Base-by-base conservation (phyloP, 164 flowering plant species). In the Annona cherimola region DNA sequence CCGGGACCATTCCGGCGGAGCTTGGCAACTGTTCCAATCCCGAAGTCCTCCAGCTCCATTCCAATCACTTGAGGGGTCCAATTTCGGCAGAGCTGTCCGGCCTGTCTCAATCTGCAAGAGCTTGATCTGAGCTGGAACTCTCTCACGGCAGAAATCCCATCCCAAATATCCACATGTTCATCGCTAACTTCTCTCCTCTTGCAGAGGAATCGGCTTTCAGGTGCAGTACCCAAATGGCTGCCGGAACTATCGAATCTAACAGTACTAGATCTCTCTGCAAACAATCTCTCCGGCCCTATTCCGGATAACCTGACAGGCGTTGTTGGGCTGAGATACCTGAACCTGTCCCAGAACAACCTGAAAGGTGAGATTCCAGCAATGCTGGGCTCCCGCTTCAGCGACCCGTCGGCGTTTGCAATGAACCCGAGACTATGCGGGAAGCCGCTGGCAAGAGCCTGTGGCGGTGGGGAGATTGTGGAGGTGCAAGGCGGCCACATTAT, bases 81-180 rank as follows among this genome's bases (percentile, higher is more conserved):
- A 67, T 85, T 61, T 93, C 96, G 1, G 5, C 81, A 57, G 96
- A 87, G 74, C 80, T 90, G 11, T 82, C 85, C 42, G 96, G 96
- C 20, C 76, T 90, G 79, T n/a, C 78, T 85, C 19, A 82, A 72
- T 75, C 76, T 89, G 76, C 80, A 55, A 61, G 77, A 70, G 67
- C 88, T 89, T 11, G 90, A 89, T 73, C 66, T 88, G 64, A 84
- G 89, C 60, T 42, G 68, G n/a, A 89, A 89, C 61, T 63, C 59
- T 66, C 69, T 89, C 50, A 72, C 79, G 4, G 89, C 86, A 14
- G 76, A 63, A 71, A 81, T 88, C 19, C 87, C 90, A 12, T 63
- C 69, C 4, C 76, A 74, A 14, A 76, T 88, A 39, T 80, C 86
- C 20, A 72, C 79, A 44, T 82, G 80, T 64, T 78, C 83, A 0